phyloP scores from a whole-genome alignment of 306 rosid genomes.

The Vigna unguiculata region DNA sequence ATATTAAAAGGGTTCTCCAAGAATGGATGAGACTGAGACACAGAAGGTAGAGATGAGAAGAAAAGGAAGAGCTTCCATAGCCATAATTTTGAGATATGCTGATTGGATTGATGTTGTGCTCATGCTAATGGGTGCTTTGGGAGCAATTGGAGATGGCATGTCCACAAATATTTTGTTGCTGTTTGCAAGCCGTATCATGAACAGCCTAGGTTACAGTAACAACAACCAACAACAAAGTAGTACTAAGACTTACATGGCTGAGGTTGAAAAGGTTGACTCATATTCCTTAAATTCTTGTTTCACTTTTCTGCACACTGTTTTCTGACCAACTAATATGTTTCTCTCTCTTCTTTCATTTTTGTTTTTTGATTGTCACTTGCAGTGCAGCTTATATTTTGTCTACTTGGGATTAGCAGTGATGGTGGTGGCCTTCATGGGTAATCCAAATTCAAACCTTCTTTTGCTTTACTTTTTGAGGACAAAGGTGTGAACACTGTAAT shows the following conservation, averaged over 20 bases:
- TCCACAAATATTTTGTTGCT: constrained; percentile 81
- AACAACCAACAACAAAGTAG: constrained; percentile 47
- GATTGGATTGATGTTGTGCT: constrained; percentile 82
- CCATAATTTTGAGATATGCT: constrained; percentile 68
- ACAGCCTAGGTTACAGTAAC: constrained; percentile 73
- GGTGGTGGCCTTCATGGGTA: constrained; percentile 94
- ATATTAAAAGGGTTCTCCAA: constrained; percentile 51
- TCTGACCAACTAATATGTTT: constrained; percentile 8
- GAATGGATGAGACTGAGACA: constrained; percentile 31
- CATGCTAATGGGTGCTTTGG: constrained; percentile 78
- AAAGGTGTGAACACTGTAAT: constrained; percentile 26
- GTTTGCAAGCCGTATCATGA: constrained; percentile 89
- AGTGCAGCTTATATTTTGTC: constrained; percentile 95
- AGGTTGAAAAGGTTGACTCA: constrained; percentile 70
- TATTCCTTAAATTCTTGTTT: neutral
- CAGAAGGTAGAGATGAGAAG: constrained; percentile 34
- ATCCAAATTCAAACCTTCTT: constrained; percentile 43
- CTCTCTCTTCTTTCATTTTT: neutral
- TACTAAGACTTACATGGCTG: constrained; percentile 66
- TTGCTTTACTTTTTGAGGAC: constrained; percentile 53
- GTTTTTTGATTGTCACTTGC: constrained; percentile 47
- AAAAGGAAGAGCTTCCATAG: constrained; percentile 47
- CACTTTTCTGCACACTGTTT: constrained; percentile 8
- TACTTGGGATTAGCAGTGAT: constrained; percentile 92
- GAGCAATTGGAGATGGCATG: constrained; percentile 96